Percentiles rank a stretch among this genome's conserved stretches.
Evolutionary conservation across 1,139 yeast genomes (phyloP).

Genomic region (Saccharomyces hybrid): DNA sequence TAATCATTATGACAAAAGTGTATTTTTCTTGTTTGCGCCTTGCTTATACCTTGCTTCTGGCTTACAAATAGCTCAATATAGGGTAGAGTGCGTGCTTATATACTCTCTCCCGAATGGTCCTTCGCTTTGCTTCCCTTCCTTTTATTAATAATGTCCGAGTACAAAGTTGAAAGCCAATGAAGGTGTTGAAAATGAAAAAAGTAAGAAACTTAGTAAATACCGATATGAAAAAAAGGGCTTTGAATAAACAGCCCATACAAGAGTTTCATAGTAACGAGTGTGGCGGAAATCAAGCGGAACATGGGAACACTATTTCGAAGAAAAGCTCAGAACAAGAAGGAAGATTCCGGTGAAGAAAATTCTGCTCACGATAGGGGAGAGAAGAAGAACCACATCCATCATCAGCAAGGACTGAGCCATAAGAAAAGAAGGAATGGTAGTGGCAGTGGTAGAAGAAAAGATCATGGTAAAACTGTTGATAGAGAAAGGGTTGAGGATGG

Average conservation of each 20-base stretch:
- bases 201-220: background rate
- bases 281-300: background rate
- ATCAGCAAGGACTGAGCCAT: background rate
- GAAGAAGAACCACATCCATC: background rate
- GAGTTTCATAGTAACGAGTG: background rate
- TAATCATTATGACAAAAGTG: conserved; percentile 28
- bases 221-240: background rate
- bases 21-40: conserved; percentile 1
- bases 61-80: background rate
- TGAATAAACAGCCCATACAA: background rate
- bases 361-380: background rate
- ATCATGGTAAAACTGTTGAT: background rate
- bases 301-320: background rate
- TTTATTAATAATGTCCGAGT: background rate
- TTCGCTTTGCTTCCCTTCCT: background rate
- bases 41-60: background rate
- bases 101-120: background rate
- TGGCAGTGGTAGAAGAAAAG: conserved; percentile 3
- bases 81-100: background rate
- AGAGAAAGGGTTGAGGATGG: background rate
- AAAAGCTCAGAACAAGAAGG: background rate
- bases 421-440: background rate
- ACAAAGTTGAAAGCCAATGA: background rate
- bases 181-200: background rate
- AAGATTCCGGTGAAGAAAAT: background rate